These are phyloP conservation scores for Xylaria sp. DNA, from an alignment of 2,329 filamentous ascomycete genomes.

Conservation along the genomic window DNA sequence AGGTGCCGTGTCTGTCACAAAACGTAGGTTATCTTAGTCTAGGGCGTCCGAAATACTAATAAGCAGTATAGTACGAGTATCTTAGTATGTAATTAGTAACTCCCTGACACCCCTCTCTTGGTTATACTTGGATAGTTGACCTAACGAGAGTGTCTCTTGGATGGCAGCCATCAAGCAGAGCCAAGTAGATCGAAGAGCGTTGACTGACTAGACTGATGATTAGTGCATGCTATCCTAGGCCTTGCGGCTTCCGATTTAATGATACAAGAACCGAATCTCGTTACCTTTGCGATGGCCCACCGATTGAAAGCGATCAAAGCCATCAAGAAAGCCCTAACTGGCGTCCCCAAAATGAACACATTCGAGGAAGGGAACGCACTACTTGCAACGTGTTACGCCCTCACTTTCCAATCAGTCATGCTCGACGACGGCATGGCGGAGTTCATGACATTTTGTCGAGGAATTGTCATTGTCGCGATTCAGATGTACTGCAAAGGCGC, in stretches of 20 bases:
- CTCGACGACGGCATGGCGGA: conserved; percentile 68
- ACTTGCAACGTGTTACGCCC: conserved; percentile 67
- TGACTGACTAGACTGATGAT: conserved; percentile 57
- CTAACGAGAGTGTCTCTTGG: conserved; percentile 3
- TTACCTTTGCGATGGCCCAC: conserved; percentile 69
- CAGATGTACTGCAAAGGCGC: conserved; percentile 63
- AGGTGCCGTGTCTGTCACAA: conserved; percentile 73
- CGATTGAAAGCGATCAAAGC: conserved; percentile 68
- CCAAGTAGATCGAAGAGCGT: not conserved
- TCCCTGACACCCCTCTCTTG: not conserved
- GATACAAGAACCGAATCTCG: conserved; percentile 60
- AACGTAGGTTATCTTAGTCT: conserved; percentile 57
- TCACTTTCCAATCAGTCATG: conserved; percentile 67
- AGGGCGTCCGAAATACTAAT: conserved; percentile 20
- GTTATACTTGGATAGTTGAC: not conserved
- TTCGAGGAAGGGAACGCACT: conserved; percentile 68
- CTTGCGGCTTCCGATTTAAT: conserved; percentile 74
- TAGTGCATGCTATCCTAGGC: conserved; percentile 73
- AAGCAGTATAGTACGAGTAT: conserved; percentile 40
- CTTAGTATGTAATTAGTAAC: conserved; percentile 36
- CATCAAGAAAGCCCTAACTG: conserved; percentile 64
- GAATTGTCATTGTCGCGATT: conserved; percentile 63
- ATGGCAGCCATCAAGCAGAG: not conserved
- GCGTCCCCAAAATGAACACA: conserved; percentile 53
- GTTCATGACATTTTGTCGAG: conserved; percentile 69